Evolutionary conservation across 2,329 filamentous ascomycete species (phyloP).

Genomic region (Sclerotinia sclerotiorum): DNA sequence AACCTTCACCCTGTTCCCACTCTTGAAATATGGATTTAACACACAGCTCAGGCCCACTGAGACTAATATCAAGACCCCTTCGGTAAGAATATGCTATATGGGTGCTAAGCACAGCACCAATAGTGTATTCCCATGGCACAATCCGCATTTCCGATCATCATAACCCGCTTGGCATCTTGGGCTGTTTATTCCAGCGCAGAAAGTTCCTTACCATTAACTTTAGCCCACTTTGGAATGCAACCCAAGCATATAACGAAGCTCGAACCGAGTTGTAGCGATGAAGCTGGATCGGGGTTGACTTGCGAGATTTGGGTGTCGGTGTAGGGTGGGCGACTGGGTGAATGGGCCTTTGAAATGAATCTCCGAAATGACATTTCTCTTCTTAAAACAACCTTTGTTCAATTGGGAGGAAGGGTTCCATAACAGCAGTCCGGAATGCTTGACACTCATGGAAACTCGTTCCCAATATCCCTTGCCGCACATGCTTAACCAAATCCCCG

Average conservation of each 20-base stretch:
- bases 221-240: background rate
- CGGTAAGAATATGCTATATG: background rate
- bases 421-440: background rate
- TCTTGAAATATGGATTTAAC: background rate
- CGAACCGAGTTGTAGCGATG: background rate
- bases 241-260: background rate
- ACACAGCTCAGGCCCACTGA: background rate
- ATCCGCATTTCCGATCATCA: background rate
- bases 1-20: background rate
- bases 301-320: too few species aligned
- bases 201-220: background rate
- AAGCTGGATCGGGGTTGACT: background rate
- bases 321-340: too few species aligned
- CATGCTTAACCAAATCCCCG: background rate
- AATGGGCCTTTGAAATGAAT: background rate
- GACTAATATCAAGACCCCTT: background rate
- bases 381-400: too few species aligned
- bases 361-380: background rate
- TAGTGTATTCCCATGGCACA: background rate
- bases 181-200: background rate
- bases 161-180: background rate
- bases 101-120: background rate
- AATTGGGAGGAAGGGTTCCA: background rate
- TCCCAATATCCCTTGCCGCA: too few species aligned
- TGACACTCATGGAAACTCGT: background rate